Evolutionary conservation across 192 early-diverging fungal genomes (phyloP).

Genomic region (Chytriomyces confervae): DNA sequence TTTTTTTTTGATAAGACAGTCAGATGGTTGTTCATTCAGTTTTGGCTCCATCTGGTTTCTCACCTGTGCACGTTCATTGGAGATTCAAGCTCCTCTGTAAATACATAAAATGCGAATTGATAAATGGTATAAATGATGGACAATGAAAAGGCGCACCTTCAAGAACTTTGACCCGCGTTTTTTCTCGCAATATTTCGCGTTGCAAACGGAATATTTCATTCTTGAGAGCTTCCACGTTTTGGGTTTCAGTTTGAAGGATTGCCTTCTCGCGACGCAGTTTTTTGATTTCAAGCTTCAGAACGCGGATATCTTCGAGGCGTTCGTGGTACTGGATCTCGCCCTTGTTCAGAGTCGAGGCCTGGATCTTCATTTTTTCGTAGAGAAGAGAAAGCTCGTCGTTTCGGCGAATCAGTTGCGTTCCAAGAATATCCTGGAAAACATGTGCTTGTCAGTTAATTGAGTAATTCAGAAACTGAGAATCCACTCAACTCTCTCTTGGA

Average conservation of each 20-base stretch:
- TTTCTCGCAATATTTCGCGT: constrained; percentile 61
- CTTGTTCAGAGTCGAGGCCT: constrained; percentile 65
- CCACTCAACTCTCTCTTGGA: constrained; percentile 57
- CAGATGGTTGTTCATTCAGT: too few relatives aligned
- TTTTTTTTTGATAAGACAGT: too few relatives aligned
- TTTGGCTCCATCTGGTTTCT: too few relatives aligned
- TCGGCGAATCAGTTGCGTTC: constrained; percentile 62
- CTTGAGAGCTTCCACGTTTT: constrained; percentile 60
- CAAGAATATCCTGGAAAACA: constrained; percentile 59
- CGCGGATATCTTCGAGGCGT: constrained; percentile 67
- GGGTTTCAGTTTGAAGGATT: constrained; percentile 63
- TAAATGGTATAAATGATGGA: neutral
- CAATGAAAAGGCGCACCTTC: constrained; percentile 50
- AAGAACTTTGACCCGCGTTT: constrained; percentile 64
- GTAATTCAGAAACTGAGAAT: neutral
- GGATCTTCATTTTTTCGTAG: constrained; percentile 70
- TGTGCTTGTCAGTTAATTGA: neutral
- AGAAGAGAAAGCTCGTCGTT: constrained; percentile 67
- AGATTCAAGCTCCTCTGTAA: constrained; percentile 66
- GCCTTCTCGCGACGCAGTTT: constrained; percentile 63
- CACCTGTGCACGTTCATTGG: constrained; percentile 65
- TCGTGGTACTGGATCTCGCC: constrained; percentile 69
- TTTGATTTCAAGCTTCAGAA: constrained; percentile 67
- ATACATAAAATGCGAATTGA: neutral
- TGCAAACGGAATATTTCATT: constrained; percentile 64